A percentile compares a stretch with the other conserved stretches of the same genome.
Conservation (phyloP, 306 rosid species). For the Cicer yamashitae region DNA sequence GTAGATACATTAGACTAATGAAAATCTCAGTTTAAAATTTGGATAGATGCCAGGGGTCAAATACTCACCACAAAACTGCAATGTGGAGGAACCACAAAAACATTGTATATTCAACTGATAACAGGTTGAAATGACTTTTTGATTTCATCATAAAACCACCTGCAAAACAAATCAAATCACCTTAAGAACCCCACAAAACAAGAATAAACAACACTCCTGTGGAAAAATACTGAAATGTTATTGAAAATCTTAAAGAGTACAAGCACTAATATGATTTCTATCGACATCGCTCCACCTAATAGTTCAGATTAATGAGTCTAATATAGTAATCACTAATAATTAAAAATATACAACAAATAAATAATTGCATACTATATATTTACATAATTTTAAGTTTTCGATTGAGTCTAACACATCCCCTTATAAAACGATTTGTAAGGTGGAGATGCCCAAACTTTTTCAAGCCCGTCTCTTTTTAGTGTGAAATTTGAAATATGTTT, state of each 20-base stretch:
- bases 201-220: slow-evolving; percentile 9
- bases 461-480: not conserved
- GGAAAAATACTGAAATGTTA: not conserved
- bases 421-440: not conserved
- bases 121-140: slow-evolving; percentile 75
- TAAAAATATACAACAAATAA: not conserved
- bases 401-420: not conserved
- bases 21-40: slow-evolving; percentile 1
- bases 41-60: slow-evolving; percentile 20
- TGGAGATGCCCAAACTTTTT: not conserved
- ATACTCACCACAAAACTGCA: slow-evolving; percentile 51
- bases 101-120: slow-evolving; percentile 44
- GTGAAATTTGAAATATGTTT: too few relatives aligned
- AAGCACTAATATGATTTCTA: not conserved
- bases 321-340: not conserved
- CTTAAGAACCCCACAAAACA: slow-evolving; percentile 7
- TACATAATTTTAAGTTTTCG: not conserved
- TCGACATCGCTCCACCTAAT: not conserved
- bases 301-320: not conserved
- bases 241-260: not conserved
- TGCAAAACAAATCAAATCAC: slow-evolving; percentile 48
- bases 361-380: not conserved
- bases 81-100: slow-evolving; percentile 28
- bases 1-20: slow-evolving; percentile 2
- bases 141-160: slow-evolving; percentile 79